These are phyloP conservation scores for Magnolia changhungtana DNA, from an alignment of 164 flowering plant species.

Conservation along the genomic window DNA sequence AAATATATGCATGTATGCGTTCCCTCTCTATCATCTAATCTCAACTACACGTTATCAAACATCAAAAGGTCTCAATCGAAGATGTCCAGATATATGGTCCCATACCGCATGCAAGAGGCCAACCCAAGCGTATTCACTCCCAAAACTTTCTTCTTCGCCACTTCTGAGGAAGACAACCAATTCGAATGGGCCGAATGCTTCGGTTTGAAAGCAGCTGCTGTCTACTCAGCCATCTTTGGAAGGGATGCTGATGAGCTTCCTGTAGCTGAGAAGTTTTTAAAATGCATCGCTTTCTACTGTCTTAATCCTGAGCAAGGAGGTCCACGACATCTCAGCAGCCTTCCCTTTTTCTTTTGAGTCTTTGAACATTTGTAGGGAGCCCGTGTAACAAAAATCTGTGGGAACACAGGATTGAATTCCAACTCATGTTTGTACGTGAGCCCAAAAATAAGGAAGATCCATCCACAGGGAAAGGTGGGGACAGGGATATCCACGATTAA, in stretches of 20 bases:
- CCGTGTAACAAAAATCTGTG: not conserved
- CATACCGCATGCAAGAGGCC: not conserved
- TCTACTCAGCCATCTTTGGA: slow-evolving; percentile 1
- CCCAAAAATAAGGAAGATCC: too few relatives aligned
- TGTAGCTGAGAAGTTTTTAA: not conserved
- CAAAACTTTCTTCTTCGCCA: not conserved
- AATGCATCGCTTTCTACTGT: not conserved
- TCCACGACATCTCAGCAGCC: not conserved
- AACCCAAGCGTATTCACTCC: not conserved
- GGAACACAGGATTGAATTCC: not conserved
- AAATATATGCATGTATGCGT: not conserved
- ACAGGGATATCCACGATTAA: too few relatives aligned
- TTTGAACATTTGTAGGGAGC: not conserved
- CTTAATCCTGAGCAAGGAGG: not conserved
- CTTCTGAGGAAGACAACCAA: not conserved
- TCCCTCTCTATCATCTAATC: not conserved
- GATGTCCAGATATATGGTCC: not conserved
- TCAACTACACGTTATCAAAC: too few relatives aligned
- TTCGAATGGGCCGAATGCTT: not conserved
- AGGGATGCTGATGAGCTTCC: not conserved
- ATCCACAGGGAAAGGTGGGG: too few relatives aligned
- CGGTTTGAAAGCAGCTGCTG: slow-evolving; percentile 2
- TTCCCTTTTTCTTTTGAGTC: not conserved
- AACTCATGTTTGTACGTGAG: too few relatives aligned
- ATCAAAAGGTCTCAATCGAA: too few relatives aligned